Evolutionary conservation across 2,329 filamentous ascomycete genomes (phyloP), one percentile per base, ranked within the genome.

Genomic region (Sclerotinia trifoliorum): DNA sequence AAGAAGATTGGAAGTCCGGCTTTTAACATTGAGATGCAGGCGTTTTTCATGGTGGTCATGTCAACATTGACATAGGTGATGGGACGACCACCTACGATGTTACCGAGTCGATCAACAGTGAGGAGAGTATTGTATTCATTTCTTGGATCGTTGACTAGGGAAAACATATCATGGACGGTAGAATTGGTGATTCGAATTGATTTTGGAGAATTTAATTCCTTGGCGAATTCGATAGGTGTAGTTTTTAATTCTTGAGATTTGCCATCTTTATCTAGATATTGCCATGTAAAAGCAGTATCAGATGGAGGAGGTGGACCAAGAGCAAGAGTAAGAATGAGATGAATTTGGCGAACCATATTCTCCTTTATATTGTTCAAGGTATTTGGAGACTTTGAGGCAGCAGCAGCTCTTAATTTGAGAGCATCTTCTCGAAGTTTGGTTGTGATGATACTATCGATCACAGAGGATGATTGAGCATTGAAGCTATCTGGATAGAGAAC

Each of bases 351-450:
- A 78, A 97, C 83, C 87, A 95, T 94, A 73, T 84, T 84, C 69
- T 87, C 85, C 78, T 95, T 96, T 70, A 83, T 80, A 24, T n/a
- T 68, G 19, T 58, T 64, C 8, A 68, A 48, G 29, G 32, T 64
- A 26, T 60, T 51, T 29, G 69, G 67, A 11, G 57, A 63, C 17
- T 66, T 68, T 52, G 68, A 70, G 3, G 72, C 78, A 48, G 83
- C 80, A 55, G 93, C 77, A 1, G 80, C 78, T n/a, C 92, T 86
- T 15, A 96, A 83, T 35, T 83, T 81, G n/a, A 96, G 80, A 1
- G 90, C 92, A 74, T 92, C 89, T 79, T 96, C 92, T n/a, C 93
- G 89, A 46, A 97, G 85, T 80, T 96, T 96, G 24, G 89, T 93
- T 15, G 92, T 93, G 70, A 96, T 83, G 42, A 96, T 82, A 66